A percentile compares a stretch with the other conserved stretches of the same genome.
phyloP scores from a whole-genome alignment of 202 grass and related monocot genomes.

The Setaria viridis region DNA sequence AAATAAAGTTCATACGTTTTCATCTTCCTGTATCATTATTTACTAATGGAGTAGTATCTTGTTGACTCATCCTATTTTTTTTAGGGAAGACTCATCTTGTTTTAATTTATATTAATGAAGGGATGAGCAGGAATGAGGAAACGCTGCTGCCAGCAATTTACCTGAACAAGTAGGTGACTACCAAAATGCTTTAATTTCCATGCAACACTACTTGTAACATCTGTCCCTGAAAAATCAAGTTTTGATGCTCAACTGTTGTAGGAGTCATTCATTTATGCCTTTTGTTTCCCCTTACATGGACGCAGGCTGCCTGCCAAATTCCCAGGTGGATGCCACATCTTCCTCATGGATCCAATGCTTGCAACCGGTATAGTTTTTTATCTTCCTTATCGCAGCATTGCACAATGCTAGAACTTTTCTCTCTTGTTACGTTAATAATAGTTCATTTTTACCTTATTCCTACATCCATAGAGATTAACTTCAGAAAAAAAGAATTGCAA shows the following conservation, averaged over 20 bases:
- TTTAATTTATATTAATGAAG: background rate
- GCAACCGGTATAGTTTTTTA: constrained; percentile 55
- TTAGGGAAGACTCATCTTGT: too few relatives aligned
- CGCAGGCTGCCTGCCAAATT: constrained; percentile 70
- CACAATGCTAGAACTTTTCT: background rate
- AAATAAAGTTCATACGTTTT: background rate
- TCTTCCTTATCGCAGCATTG: background rate
- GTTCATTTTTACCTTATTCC: too few relatives aligned
- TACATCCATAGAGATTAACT: too few relatives aligned
- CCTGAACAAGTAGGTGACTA: constrained; percentile 14
- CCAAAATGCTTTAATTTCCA: too few relatives aligned
- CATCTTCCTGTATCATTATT: too few relatives aligned
- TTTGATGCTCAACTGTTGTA: too few relatives aligned
- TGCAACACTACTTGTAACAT: too few relatives aligned
- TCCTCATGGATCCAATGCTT: constrained; percentile 82
- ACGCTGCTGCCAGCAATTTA: constrained; percentile 15
- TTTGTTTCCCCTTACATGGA: background rate
- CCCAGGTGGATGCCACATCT: constrained; percentile 55
- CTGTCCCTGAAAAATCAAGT: too few relatives aligned
- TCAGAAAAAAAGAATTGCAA: too few relatives aligned
- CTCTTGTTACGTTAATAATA: too few relatives aligned
- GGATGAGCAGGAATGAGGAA: constrained; percentile 19
- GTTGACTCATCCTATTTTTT: background rate
- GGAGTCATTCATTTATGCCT: too few relatives aligned
- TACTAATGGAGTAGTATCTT: background rate